A percentile compares a stretch with the other conserved stretches of the same genome.
These are phyloP conservation scores for Cucurbita maxima DNA, from an alignment of 306 rosid species.

Conservation along the genomic window DNA sequence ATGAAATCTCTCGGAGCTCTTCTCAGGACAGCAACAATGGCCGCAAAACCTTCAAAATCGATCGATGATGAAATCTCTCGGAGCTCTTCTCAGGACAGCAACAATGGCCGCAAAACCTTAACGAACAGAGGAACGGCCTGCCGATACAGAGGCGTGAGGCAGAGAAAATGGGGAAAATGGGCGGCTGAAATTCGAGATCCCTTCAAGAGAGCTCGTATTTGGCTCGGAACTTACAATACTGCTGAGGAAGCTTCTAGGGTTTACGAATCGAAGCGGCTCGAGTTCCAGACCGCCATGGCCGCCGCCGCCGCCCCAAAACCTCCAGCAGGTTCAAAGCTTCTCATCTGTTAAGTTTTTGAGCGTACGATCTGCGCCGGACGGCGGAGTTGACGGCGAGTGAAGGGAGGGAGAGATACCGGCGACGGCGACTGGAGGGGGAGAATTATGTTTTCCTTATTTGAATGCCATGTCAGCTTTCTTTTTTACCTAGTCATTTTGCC, in stretches of 20 bases:
- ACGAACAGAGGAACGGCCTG: constrained; percentile 9
- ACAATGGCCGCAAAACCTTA: constrained; percentile 15
- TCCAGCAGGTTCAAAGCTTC: not conserved
- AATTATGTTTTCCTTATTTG: not conserved
- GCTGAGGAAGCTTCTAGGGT: constrained; percentile 62
- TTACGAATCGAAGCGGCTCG: constrained; percentile 45
- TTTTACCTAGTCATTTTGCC: not conserved
- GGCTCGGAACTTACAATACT: constrained; percentile 76
- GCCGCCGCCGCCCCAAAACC: not conserved
- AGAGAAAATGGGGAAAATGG: constrained; percentile 85
- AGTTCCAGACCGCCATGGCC: constrained; percentile 14
- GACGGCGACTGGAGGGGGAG: not conserved
- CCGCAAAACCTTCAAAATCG: not conserved
- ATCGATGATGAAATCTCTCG: constrained; percentile 1
- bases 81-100: constrained; percentile 23
- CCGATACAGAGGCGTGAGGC: constrained; percentile 58
- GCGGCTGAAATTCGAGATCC: constrained; percentile 96
- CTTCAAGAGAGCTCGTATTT: constrained; percentile 26
- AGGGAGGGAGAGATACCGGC: not conserved
- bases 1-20: constrained; percentile 16
- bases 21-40: constrained; percentile 25
- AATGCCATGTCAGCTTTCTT: not conserved
- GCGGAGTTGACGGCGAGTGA: not conserved
- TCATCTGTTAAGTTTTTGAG: not conserved
- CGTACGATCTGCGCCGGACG: not conserved